Evolutionary conservation across 352 stramenopile genomes (phyloP).

Genomic region (Phytophthora idaei): DNA sequence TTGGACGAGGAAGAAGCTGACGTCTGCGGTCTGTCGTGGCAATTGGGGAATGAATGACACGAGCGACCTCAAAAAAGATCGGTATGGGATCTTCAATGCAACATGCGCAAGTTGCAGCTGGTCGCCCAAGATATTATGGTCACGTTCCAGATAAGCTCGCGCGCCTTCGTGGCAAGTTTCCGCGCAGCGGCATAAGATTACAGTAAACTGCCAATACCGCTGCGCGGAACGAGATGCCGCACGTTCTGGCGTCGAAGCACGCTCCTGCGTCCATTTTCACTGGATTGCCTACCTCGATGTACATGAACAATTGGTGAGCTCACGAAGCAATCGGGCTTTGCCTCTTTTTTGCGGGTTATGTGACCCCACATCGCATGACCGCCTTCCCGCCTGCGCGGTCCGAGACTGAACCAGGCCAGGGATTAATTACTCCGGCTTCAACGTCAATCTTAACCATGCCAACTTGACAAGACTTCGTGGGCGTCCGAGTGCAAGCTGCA

Average conservation of each 20-base stretch:
- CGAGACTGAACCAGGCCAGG: no score
- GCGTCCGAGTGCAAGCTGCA: no score
- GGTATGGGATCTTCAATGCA: slow-evolving; percentile 12
- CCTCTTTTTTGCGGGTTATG: no score
- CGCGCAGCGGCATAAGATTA: not conserved
- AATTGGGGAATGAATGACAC: slow-evolving; percentile 4
- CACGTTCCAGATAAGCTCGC: slow-evolving; percentile 1
- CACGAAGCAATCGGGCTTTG: no score
- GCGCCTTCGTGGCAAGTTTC: not conserved
- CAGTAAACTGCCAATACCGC: slow-evolving; percentile 1
- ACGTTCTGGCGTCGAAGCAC: not conserved
- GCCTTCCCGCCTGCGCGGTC: no score
- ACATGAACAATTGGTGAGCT: not conserved
- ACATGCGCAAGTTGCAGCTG: slow-evolving; percentile 12
- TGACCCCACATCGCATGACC: no score
- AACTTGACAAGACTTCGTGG: no score
- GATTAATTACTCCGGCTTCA: no score
- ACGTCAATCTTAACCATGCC: no score
- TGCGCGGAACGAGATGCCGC: not conserved
- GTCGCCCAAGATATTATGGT: not conserved
- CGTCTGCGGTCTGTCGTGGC: not conserved
- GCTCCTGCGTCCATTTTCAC: not conserved
- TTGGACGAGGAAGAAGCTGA: slow-evolving; percentile 4
- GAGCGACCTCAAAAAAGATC: slow-evolving; percentile 4
- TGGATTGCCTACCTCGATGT: not conserved